Evolutionary conservation across 176 grass and related monocot genomes (phyloP).

Genomic region (Eragrostis nindensis): DNA sequence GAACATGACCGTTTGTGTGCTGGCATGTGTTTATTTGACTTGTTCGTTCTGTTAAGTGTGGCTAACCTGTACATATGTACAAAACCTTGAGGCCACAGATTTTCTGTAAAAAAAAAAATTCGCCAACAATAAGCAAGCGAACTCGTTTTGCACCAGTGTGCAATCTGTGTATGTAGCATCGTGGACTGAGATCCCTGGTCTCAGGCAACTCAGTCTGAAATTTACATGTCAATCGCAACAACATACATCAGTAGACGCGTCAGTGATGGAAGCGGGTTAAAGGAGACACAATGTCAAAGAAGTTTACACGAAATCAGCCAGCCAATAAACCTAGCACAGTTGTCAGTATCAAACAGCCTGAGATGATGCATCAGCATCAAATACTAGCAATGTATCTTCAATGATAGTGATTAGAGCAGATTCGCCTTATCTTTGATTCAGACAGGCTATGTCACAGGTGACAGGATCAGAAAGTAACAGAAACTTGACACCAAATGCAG

Average conservation of each 20-base stretch:
- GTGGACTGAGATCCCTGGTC: no score
- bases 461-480: constrained; percentile 21
- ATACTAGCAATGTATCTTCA: constrained; percentile 17
- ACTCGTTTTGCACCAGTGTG: no score
- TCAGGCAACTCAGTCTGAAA: no score
- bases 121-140: no score
- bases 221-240: not conserved
- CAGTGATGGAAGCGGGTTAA: not conserved
- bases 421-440: constrained; percentile 21
- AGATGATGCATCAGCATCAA: not conserved
- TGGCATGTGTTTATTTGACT: not conserved
- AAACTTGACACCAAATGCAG: not conserved
- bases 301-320: not conserved
- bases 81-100: not conserved
- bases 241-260: not conserved
- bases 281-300: not conserved
- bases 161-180: no score
- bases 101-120: not conserved
- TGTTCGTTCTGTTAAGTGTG: not conserved
- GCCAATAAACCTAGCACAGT: not conserved
- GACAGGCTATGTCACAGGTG: not conserved
- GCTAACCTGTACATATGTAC: not conserved
- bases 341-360: constrained; percentile 17
- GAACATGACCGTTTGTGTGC: not conserved
- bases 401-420: not conserved